Percentiles rank a stretch among this genome's conserved stretches.
Conservation (phyloP, 202 grass and related monocot species). For the Zizania palustris region DNA sequence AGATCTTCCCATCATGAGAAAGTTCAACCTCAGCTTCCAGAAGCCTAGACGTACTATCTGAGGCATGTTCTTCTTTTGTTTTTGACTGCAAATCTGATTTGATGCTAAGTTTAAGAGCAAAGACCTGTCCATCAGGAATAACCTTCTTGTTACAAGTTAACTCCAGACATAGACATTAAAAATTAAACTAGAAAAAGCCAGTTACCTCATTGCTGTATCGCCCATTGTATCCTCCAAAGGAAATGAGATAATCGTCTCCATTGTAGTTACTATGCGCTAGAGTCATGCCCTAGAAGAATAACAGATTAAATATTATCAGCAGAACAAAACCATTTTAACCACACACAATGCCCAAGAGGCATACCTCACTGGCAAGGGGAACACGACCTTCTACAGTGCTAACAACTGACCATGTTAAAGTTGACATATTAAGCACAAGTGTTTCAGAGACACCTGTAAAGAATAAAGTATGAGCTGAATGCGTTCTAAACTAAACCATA, state of each 20-base stretch:
- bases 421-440: slow-evolving; percentile 92
- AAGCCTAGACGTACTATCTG: slow-evolving; percentile 58
- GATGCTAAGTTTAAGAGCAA: slow-evolving; percentile 76
- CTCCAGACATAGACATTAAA: slow-evolving; percentile 9
- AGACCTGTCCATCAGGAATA: slow-evolving; percentile 57
- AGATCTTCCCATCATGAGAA: slow-evolving; percentile 88
- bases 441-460: slow-evolving; percentile 92
- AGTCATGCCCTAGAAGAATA: slow-evolving; percentile 77
- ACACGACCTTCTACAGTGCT: slow-evolving; percentile 82
- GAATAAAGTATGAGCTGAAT: slow-evolving; percentile 35
- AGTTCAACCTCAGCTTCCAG: slow-evolving; percentile 74
- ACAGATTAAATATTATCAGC: slow-evolving; percentile 48
- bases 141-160: slow-evolving; percentile 21
- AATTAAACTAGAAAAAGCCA: slow-evolving; percentile 23
- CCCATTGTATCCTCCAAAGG: slow-evolving; percentile 99
- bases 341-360: slow-evolving; percentile 39
- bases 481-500: background rate
- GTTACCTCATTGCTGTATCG: slow-evolving; percentile 91
- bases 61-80: slow-evolving; percentile 45
- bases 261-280: slow-evolving; percentile 71
- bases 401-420: slow-evolving; percentile 92
- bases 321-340: slow-evolving; percentile 34
- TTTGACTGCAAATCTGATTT: slow-evolving; percentile 67
- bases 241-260: slow-evolving; percentile 87
- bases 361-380: slow-evolving; percentile 96